Evolutionary conservation across 2,329 filamentous ascomycete genomes (phyloP).

Genomic region (Aspergillus terreus): DNA sequence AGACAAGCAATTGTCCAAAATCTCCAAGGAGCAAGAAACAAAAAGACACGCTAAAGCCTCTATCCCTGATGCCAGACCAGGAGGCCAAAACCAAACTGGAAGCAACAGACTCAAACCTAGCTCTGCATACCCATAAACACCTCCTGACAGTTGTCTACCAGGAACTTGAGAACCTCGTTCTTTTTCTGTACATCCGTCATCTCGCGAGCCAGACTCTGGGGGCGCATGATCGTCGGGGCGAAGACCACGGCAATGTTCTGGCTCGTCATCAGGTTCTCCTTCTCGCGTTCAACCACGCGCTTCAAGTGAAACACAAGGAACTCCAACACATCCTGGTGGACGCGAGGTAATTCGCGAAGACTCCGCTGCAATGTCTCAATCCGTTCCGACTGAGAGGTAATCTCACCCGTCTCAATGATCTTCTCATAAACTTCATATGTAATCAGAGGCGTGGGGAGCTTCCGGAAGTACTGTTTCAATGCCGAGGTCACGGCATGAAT

Average conservation of each 20-base stretch:
- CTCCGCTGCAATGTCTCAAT: constrained; percentile 68
- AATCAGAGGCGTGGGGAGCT: constrained; percentile 81
- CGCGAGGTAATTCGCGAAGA: constrained; percentile 73
- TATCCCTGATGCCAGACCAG: constrained; percentile 11
- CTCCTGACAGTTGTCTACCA: constrained; percentile 82
- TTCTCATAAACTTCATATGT: constrained; percentile 91
- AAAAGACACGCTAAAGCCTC: constrained; percentile 4
- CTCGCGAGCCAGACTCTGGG: constrained; percentile 82
- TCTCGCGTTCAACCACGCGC: constrained; percentile 76
- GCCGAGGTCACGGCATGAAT: constrained; percentile 95
- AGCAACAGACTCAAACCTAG: constrained; percentile 8
- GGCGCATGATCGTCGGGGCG: constrained; percentile 94
- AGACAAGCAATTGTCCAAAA: constrained; percentile 2
- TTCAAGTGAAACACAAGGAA: constrained; percentile 92
- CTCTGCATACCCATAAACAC: constrained; percentile 60
- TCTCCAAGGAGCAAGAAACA: constrained; percentile 1
- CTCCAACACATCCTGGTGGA: constrained; percentile 84
- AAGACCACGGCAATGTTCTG: constrained; percentile 97
- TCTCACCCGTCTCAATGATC: constrained; percentile 66
- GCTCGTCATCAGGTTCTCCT: constrained; percentile 91
- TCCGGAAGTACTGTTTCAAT: constrained; percentile 96
- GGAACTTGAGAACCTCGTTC: constrained; percentile 85
- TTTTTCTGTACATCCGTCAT: constrained; percentile 96
- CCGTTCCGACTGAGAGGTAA: constrained; percentile 64
- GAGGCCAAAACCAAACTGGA: constrained; percentile 3